phyloP scores from a whole-genome alignment of 805 yeast genomes.

The Kluyveromyces starmeri region DNA sequence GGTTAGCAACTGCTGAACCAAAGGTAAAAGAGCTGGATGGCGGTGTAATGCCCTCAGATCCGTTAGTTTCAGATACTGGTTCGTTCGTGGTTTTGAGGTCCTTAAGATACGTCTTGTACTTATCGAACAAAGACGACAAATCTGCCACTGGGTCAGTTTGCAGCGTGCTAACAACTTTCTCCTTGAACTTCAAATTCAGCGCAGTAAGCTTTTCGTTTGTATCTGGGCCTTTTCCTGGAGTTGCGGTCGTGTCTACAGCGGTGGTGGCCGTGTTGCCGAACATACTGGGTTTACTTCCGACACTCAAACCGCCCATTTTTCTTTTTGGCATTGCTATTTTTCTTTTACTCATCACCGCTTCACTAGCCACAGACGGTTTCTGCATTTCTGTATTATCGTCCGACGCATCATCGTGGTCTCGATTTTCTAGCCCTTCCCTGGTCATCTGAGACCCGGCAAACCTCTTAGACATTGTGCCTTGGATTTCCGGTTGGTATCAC shows the following conservation, averaged over 20 bases:
- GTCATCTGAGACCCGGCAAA: conserved; percentile 57
- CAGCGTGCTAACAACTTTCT: conserved; percentile 37
- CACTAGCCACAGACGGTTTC: conserved; percentile 40
- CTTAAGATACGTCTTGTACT: conserved; percentile 47
- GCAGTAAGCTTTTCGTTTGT: conserved; percentile 50
- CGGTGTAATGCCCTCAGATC: conserved; percentile 10
- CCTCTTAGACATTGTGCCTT: conserved; percentile 62
- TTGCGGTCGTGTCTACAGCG: conserved; percentile 1
- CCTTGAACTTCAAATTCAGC: conserved; percentile 50
- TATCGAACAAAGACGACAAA: conserved; percentile 45
- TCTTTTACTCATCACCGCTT: conserved; percentile 55
- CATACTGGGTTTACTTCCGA: background rate
- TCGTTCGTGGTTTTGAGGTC: conserved; percentile 24
- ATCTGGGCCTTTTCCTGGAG: conserved; percentile 15
- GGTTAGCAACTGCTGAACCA: background rate
- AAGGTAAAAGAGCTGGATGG: conserved; percentile 10
- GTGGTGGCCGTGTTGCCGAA: conserved; percentile 4
- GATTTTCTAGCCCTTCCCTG: conserved; percentile 35
- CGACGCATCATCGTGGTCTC: conserved; percentile 25
- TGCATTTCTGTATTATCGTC: conserved; percentile 29
- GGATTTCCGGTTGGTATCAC: no score
- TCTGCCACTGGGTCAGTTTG: conserved; percentile 42
- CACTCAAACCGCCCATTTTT: conserved; percentile 23
- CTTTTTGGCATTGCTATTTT: conserved; percentile 55
- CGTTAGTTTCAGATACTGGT: conserved; percentile 3